Conservation (phyloP, 1,284 basidiomycete species). For the Chalciporus sp. region DNA sequence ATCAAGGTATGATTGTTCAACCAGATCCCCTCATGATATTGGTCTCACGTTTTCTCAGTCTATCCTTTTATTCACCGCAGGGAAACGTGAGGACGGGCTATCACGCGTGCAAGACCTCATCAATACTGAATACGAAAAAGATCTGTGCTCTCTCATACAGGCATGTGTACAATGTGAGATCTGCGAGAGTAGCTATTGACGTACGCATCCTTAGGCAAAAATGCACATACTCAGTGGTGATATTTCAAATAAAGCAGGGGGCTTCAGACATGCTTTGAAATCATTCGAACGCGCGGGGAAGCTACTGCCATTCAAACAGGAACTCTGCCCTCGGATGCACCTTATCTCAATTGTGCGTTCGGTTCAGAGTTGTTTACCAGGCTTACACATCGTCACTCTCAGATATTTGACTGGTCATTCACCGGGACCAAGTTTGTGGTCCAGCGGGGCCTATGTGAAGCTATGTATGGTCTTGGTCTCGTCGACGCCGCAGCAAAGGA, state of each 20-base stretch:
- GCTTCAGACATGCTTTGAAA: not conserved
- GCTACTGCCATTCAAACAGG: not conserved
- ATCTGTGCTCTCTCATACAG: not conserved
- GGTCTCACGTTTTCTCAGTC: not conserved
- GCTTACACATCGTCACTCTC: no score
- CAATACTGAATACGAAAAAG: not conserved
- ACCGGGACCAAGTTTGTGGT: not conserved
- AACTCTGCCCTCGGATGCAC: not conserved
- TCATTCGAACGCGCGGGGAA: not conserved
- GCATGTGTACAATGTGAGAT: not conserved
- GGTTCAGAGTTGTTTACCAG: no score
- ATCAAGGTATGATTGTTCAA: not conserved
- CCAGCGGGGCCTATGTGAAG: not conserved
- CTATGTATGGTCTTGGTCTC: not conserved
- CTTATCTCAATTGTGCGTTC: not conserved
- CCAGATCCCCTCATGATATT: not conserved
- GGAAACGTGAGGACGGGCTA: not conserved
- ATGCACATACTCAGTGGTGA: not conserved
- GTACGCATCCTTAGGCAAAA: not conserved
- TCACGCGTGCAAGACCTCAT: not conserved
- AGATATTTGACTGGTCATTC: conserved; percentile 14
- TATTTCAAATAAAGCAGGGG: not conserved
- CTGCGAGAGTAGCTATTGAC: no score
- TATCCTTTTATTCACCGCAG: not conserved
- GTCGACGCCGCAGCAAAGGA: not conserved